Percentiles rank a stretch among this genome's conserved stretches.
Evolutionary conservation across 352 stramenopile species (phyloP).

Genomic region (Elongisporangium prolatum): DNA sequence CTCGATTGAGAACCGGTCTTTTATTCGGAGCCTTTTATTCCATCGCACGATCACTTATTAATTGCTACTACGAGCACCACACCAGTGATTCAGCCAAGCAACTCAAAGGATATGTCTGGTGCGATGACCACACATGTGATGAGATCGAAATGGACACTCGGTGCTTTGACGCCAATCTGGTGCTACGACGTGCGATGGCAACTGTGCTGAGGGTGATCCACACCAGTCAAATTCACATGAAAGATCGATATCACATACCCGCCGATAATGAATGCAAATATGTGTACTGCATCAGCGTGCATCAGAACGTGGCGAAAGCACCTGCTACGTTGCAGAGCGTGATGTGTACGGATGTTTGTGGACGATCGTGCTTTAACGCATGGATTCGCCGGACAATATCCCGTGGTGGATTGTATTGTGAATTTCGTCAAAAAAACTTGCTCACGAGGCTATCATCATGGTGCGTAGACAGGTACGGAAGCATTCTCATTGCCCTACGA

Average conservation of each 20-base stretch:
- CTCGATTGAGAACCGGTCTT: too few species aligned
- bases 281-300: conserved; percentile 13
- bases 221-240: conserved; percentile 13
- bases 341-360: conserved; percentile 6
- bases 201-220: conserved; percentile 8
- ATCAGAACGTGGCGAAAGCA: conserved; percentile 23
- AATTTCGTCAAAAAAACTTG: too few species aligned
- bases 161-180: conserved; percentile 9
- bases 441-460: too few species aligned
- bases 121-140: conserved; percentile 21
- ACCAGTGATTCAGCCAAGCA: too few species aligned
- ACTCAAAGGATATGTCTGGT: too few species aligned
- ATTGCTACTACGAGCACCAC: too few species aligned
- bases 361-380: conserved; percentile 4
- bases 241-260: conserved; percentile 13
- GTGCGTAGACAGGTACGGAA: too few species aligned
- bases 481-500: too few species aligned
- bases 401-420: conserved; percentile 17
- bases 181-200: conserved; percentile 12
- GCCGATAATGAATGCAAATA: conserved; percentile 17
- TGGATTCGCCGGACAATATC: conserved; percentile 15
- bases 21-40: too few species aligned
- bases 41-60: too few species aligned
- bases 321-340: conserved; percentile 21
- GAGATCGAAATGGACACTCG: conserved; percentile 8